Conservation (phyloP, 129 eudicot species). For the Arctium minus region DNA sequence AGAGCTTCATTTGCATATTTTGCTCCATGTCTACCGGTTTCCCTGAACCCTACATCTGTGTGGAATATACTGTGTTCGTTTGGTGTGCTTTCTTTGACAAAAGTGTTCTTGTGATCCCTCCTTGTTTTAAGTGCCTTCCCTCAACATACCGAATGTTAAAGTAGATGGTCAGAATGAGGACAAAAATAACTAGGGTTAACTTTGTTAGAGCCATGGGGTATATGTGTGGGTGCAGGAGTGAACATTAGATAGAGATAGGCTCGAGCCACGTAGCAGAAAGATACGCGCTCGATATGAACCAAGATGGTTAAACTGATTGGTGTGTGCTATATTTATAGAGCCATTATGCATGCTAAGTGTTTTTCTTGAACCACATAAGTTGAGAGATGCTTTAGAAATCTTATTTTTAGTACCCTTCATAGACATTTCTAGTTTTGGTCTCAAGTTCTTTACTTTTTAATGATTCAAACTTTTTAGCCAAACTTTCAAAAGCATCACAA, state of each 20-base stretch:
- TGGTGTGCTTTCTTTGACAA: neutral
- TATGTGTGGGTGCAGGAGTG: neutral
- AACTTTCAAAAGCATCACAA: neutral
- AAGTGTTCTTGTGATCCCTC: constrained; percentile 2
- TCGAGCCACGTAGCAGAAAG: neutral
- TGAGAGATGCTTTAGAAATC: constrained; percentile 6
- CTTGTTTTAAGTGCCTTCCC: constrained; percentile 39
- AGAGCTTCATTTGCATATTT: constrained; percentile 29
- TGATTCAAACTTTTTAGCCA: neutral
- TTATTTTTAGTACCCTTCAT: neutral
- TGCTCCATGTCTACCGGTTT: neutral
- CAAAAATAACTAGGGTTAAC: constrained; percentile 32
- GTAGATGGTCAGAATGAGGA: constrained; percentile 32
- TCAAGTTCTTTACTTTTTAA: neutral
- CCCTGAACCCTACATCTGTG: too few relatives aligned
- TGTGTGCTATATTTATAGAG: constrained; percentile 20
- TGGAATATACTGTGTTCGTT: too few relatives aligned
- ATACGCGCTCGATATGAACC: neutral
- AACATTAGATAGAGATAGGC: neutral
- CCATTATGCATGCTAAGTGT: constrained; percentile 11
- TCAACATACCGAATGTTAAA: constrained; percentile 26
- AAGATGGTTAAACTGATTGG: constrained; percentile 11
- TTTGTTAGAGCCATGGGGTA: constrained; percentile 39
- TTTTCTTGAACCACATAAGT: constrained; percentile 20
- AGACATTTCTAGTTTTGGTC: neutral